Base-by-base conservation (phyloP, 2,329 filamentous ascomycete genomes). In the Paecilomyces sp. region DNA sequence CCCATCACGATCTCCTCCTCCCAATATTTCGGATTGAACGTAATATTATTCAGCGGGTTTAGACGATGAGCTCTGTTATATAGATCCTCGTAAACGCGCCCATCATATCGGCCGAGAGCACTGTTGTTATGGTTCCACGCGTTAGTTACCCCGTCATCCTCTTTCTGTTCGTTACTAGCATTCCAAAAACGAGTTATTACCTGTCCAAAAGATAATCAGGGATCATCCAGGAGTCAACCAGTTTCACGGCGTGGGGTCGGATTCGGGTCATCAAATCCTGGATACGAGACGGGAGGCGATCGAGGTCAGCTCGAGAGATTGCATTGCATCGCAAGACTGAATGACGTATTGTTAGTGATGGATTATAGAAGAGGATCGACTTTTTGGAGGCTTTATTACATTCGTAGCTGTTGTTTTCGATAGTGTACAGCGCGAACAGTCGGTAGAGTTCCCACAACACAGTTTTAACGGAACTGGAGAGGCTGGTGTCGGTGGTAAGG, bases 201-300 rank as follows among this genome's bases (percentile, higher is more conserved):
- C 70, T 72, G 57, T 83, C 77, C 0, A 83, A 72, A 56, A 83
- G 62, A 62, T 77, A 84, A 65, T 83, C 81, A 0, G 81, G 81
- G 36, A 83, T 76, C 57, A 74, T 75, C 81, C 81, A 84, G 0
- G 78, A 71, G 65, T 83, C 81, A 7, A 83, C 80, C 8, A 83
- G 64, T 24, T 75, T 74, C 1, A 83, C 80, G 0, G 80, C 80
- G 65, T 83, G 80, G 1, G 80, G 80, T 18, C 81, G 69, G 24
- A 83, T 72, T 33, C 74, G 66, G 1, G 71, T 64, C 80, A 83
- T 83, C 11, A 82, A 65, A 0, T 77, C 70, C 57, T 81, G 72
- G 2, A 83, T 74, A 1, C 66, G 66, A 4, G 73, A 67, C 0
- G 76, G 74, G 1, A 83, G 65, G 3, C 58, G 50, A 57, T 80